Evolutionary conservation across 495 filamentous ascomycete genomes (phyloP).

Genomic region (Penicillium ucsense): DNA sequence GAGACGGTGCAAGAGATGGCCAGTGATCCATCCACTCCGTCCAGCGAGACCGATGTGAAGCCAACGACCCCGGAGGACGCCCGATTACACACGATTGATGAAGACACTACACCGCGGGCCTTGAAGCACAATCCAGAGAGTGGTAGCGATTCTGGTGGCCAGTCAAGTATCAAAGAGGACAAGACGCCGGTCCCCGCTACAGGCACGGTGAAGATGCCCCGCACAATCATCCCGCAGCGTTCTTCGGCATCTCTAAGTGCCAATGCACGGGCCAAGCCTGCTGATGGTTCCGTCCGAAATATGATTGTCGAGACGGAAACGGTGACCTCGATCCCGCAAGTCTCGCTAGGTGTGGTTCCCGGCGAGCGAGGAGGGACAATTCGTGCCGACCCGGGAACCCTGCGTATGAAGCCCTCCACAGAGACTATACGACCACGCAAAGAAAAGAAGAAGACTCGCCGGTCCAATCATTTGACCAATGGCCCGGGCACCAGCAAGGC

Average conservation of each 20-base stretch:
- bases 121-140: conserved; percentile 30
- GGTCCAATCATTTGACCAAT: conserved; percentile 45
- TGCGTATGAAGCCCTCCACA: conserved; percentile 77
- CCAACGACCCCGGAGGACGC: conserved; percentile 21
- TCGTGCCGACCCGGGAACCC: conserved; percentile 54
- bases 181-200: conserved; percentile 17
- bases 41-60: conserved; percentile 35
- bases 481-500: conserved; percentile 81
- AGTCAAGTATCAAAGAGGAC: conserved; percentile 34
- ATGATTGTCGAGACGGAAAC: conserved; percentile 99
- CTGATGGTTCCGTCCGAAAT: conserved; percentile 70
- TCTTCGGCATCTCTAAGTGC: conserved; percentile 41
- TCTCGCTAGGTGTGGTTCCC: conserved; percentile 62
- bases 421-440: conserved; percentile 92
- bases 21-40: conserved; percentile 69
- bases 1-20: conserved; percentile 87
- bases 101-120: conserved; percentile 29
- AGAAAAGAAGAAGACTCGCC: conserved; percentile 76
- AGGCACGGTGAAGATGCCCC: conserved; percentile 12
- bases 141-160: conserved; percentile 42
- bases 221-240: conserved; percentile 35
- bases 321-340: conserved; percentile 82
- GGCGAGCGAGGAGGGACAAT: conserved; percentile 48
- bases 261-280: conserved; percentile 44
- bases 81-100: conserved; percentile 29